Evolutionary conservation across 2,329 filamentous ascomycete genomes (phyloP), one percentile per base, ranked within the genome.

Genomic region (Nemania diffusa): DNA sequence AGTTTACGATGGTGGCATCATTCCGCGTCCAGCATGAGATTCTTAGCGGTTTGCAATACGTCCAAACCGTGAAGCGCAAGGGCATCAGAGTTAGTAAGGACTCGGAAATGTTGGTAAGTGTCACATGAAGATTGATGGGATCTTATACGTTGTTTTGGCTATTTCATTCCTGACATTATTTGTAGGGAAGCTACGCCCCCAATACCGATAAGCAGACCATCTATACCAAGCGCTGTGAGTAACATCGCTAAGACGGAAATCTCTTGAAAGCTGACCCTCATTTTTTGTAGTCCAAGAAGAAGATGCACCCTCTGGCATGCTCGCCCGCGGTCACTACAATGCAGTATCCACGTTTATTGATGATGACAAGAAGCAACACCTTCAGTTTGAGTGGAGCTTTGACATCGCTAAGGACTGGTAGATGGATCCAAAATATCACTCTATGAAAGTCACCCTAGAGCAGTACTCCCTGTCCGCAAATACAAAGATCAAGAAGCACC

Each of bases 21-120:
- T 99, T 98, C 87, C 92, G 94, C 83, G 96, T 99, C 52, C 94
- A 99, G 85, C 94, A 97, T 80, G 92, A 98, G 82, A 95, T 99
- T 73, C 88, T 98, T 62, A 96, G 92, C 75, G 96, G 96, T 52
- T 83, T 99, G 78, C 97, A 97, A 84, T 99, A 98, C 81, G 88
- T 99, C 65, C 96, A 99, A 83, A 88, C 94, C 46, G 92, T 97
- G 70, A 97, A 96, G 87, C 87, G 94, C 75, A 94, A 94, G 85
- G 92, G 92, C 62, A 87, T 98, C 79, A 89, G 88, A 67, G 89
- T 95, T 69, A 92, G 91, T 84, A 99, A 97, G 88, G 92, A 96
- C 77, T 92, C 97, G 75, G 95, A 98, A 84, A 99, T 99, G 96
- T 92, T 99, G 87, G 94, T 96, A 81, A 77, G 91, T 85, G 40